These are phyloP conservation scores for Encephalitozoon romaleae DNA, from an alignment of 371 early-diverging fungal species.

Conservation along the genomic window DNA sequence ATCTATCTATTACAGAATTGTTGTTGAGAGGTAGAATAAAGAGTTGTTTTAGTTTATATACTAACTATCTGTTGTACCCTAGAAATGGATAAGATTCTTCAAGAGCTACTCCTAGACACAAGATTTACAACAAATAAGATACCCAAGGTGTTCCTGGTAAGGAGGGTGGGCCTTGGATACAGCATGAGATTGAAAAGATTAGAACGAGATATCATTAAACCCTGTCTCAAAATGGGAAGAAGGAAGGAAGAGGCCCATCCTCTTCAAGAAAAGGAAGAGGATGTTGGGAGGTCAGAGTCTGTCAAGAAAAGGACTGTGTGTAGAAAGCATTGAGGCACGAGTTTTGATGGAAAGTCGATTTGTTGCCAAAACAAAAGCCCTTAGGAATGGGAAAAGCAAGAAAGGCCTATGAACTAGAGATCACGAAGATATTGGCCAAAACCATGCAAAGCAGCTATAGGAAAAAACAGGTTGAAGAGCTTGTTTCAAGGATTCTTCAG, in stretches of 20 bases:
- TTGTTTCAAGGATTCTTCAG: constrained; percentile 12
- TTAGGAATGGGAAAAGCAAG: neutral
- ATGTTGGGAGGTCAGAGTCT: neutral
- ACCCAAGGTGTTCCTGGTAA: neutral
- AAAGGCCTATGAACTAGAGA: constrained; percentile 7
- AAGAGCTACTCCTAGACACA: constrained; percentile 1
- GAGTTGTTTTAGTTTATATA: neutral
- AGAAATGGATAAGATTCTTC: neutral
- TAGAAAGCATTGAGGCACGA: neutral
- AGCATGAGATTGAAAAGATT: neutral
- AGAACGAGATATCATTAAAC: neutral
- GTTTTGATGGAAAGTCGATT: neutral
- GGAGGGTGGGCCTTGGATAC: constrained; percentile 33
- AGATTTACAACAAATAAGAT: constrained; percentile 23
- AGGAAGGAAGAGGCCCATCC: neutral
- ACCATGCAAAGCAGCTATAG: constrained; percentile 42
- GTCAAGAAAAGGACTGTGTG: neutral
- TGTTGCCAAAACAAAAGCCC: neutral
- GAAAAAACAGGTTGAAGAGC: constrained; percentile 38
- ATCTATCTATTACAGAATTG: constrained; percentile 77
- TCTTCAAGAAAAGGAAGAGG: neutral
- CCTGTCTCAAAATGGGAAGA: neutral
- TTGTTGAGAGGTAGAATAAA: constrained; percentile 39
- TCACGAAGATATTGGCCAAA: constrained; percentile 47
- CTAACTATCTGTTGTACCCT: neutral